Base-by-base conservation (phyloP, 352 stramenopile genomes). In the Globisporangium nunn region DNA sequence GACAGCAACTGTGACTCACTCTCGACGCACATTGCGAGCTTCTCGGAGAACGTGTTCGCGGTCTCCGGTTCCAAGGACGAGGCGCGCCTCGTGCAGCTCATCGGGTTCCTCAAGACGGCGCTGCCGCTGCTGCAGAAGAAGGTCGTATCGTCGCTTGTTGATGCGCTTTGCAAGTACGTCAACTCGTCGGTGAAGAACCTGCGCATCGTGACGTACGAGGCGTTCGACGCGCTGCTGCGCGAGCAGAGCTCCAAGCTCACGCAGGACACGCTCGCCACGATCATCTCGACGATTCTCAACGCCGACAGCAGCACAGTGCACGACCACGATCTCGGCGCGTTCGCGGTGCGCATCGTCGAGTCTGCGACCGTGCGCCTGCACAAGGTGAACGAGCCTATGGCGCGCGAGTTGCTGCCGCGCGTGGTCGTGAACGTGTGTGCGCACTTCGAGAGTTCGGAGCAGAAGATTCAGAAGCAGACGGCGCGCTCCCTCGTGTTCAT, bases 11-110 rank as follows among this genome's bases (percentile, higher is more conserved):
- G 79, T 62, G 81, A 95, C 59, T 62, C 78, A 33, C 76, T 95
- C 17, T 93, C 85, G 14, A 95, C 81, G 30, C 85, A 95, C 67
- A 92, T 93, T 47, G 85, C 85, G 30, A 89, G 80, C 65, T 95
- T 95, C 61, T 75, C 76, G 4, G 81, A 91, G 66, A 93, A 93
- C 61, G 81, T 93, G 15, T 80, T 95, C 14, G 69, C 78, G 7
- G 68, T 72, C 18, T 74, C 71, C 3, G 79, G 74, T 40, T 67
- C 68, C 39, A 93, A 93, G 59, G 81, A 92, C 53, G 80, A 90
- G 31, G 72, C 85, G 54, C 66, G 75, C 1, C 71, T 93, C 15
- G 75, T 95, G 57, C 71, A 85, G 62, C 75, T 94, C 54, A 75
- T 94, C 30, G 80, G 74, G 3, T 94, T 94, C 55, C 72, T 94